Percentiles rank a stretch among this genome's conserved stretches.
phyloP scores from a whole-genome alignment of 2,329 filamentous ascomycete genomes.

The Grosmannia serpens region DNA sequence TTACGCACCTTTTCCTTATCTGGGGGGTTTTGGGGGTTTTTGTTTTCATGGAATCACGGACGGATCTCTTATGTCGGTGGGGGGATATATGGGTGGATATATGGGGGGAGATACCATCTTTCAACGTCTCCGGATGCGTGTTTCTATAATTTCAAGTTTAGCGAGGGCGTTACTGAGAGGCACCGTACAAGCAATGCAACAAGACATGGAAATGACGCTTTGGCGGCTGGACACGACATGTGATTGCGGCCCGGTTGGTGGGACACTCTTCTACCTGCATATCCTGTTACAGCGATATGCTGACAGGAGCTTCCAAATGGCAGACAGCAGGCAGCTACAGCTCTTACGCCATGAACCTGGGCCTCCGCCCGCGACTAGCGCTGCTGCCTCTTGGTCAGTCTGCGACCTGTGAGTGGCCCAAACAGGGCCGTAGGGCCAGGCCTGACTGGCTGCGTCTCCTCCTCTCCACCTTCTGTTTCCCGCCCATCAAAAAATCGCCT shows the following conservation, averaged over 20 bases:
- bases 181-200: neutral
- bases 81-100: too few relatives aligned
- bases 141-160: neutral
- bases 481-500: neutral
- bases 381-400: neutral
- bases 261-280: constrained; percentile 1
- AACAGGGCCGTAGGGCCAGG: neutral
- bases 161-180: neutral
- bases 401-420: neutral
- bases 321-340: constrained; percentile 1
- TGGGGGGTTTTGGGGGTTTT: neutral
- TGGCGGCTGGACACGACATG: neutral
- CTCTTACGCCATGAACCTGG: neutral
- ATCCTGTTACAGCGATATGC: neutral
- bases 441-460: neutral
- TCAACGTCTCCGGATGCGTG: neutral
- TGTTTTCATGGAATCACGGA: neutral
- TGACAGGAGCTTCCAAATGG: neutral
- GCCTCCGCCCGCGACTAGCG: constrained; percentile 1
- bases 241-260: neutral
- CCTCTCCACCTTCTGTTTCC: neutral
- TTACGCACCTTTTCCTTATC: neutral
- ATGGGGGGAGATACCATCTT: neutral
- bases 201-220: neutral
- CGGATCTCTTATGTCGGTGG: neutral